Conservation (phyloP, 2,329 filamentous ascomycete species). For the Fusarium guadeloupense region DNA sequence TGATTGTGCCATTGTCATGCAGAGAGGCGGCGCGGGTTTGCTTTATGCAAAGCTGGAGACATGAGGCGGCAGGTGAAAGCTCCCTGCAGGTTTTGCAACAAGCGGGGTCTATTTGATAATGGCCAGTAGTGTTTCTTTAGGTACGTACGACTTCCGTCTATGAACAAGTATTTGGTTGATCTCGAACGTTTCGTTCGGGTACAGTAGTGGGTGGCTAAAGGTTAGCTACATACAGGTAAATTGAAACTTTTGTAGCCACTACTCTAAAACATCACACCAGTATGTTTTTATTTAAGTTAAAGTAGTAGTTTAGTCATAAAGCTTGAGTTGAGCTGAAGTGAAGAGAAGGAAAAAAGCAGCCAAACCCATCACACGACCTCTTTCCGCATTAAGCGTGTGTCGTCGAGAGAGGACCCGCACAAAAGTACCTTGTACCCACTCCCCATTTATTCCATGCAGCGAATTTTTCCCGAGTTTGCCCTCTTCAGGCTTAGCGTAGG, state of each 20-base stretch:
- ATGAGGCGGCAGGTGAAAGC: constrained; percentile 25
- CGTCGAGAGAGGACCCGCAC: constrained; percentile 11
- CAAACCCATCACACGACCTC: constrained; percentile 33
- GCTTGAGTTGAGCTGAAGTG: constrained; percentile 4
- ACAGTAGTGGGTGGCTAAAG: no score
- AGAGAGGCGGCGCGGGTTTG: neutral
- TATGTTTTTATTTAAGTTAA: neutral
- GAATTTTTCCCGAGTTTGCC: constrained; percentile 15
- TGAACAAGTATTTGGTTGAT: no score
- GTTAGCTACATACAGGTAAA: no score
- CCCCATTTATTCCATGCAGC: constrained; percentile 20
- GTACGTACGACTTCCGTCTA: no score
- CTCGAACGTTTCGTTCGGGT: no score
- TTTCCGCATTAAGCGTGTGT: constrained; percentile 35
- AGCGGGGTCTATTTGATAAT: constrained; percentile 9
- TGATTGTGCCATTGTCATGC: neutral
- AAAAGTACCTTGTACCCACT: neutral
- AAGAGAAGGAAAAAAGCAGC: neutral
- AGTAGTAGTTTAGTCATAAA: constrained; percentile 5
- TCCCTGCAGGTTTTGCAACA: constrained; percentile 4
- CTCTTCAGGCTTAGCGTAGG: constrained; percentile 18
- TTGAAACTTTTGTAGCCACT: no score
- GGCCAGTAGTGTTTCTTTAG: no score
- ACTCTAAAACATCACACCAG: neutral
- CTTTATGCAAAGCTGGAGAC: neutral